A percentile compares a stretch with the other conserved stretches of the same genome.
Conservation (phyloP, 2,329 filamentous ascomycete species). For the Aspergillus glaucus region DNA sequence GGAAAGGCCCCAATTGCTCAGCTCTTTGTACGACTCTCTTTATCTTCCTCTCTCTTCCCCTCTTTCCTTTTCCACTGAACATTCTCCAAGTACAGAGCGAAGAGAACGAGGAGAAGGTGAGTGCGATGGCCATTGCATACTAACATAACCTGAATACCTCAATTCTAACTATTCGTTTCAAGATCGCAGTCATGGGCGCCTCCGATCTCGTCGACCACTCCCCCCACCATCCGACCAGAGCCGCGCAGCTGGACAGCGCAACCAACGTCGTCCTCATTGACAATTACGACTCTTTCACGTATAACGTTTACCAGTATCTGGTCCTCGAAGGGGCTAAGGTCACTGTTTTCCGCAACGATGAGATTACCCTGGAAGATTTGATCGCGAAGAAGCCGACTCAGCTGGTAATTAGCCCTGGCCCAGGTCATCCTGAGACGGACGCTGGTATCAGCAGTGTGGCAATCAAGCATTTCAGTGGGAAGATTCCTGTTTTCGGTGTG, state of each 20-base stretch:
- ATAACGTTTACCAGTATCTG: slow-evolving; percentile 98
- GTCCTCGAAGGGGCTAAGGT: slow-evolving; percentile 91
- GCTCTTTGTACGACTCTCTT: not conserved
- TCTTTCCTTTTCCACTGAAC: not conserved
- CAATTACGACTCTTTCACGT: slow-evolving; percentile 99
- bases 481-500: slow-evolving; percentile 92
- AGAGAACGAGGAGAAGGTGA: not conserved
- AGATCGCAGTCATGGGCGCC: slow-evolving; percentile 21
- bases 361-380: slow-evolving; percentile 78
- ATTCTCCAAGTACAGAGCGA: not conserved
- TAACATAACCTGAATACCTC: not conserved
- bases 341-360: slow-evolving; percentile 85
- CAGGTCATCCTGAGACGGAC: slow-evolving; percentile 85
- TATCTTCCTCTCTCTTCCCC: not conserved
- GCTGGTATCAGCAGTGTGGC: slow-evolving; percentile 90
- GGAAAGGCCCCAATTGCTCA: slow-evolving; percentile 8
- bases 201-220: slow-evolving; percentile 68
- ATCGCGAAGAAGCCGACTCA: slow-evolving; percentile 82
- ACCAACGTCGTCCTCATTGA: slow-evolving; percentile 93
- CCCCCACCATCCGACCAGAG: slow-evolving; percentile 68
- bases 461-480: slow-evolving; percentile 85
- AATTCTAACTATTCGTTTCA: not conserved
- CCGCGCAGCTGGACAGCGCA: slow-evolving; percentile 66
- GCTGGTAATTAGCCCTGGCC: slow-evolving; percentile 88
- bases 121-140: not conserved